Percentiles rank a stretch among this genome's conserved stretches.
Evolutionary conservation across 306 rosid genomes (phyloP).

Genomic region (Prunus campanulata): DNA sequence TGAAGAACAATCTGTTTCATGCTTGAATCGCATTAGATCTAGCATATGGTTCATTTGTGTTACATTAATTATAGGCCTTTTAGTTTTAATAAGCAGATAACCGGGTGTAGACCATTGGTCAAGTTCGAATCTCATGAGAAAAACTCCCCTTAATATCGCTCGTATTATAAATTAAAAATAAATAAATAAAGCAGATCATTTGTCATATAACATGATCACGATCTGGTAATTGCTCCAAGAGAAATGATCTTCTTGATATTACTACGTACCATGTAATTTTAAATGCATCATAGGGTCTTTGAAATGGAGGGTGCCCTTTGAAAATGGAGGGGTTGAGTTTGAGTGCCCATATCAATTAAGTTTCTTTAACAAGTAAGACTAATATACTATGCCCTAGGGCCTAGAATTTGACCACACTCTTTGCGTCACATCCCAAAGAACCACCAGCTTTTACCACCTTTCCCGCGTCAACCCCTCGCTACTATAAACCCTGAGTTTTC

Average conservation of each 20-base stretch:
- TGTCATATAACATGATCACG: not conserved
- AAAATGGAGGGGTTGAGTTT: not conserved
- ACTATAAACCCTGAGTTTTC: constrained; percentile 48
- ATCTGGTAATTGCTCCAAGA: no score
- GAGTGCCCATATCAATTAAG: constrained; percentile 32
- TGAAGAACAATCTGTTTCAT: not conserved
- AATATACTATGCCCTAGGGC: not conserved
- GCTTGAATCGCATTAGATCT: not conserved
- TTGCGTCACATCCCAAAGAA: constrained; percentile 35
- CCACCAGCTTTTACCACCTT: constrained; percentile 48
- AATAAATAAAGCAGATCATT: not conserved
- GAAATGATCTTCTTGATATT: not conserved
- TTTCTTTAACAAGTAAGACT: constrained; percentile 30
- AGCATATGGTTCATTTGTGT: no score
- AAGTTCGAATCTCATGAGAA: accelerated
- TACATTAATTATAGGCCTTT: no score
- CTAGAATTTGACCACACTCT: constrained; percentile 49
- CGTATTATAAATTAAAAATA: no score
- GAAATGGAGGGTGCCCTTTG: not conserved
- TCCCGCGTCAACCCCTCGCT: constrained; percentile 69
- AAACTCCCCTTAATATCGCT: accelerated
- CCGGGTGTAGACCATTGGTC: accelerated
- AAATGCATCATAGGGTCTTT: not conserved
- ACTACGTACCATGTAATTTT: not conserved
- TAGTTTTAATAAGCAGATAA: no score